Conservation (phyloP, 352 stramenopile genomes). For the Phytopythium sindhum region DNA sequence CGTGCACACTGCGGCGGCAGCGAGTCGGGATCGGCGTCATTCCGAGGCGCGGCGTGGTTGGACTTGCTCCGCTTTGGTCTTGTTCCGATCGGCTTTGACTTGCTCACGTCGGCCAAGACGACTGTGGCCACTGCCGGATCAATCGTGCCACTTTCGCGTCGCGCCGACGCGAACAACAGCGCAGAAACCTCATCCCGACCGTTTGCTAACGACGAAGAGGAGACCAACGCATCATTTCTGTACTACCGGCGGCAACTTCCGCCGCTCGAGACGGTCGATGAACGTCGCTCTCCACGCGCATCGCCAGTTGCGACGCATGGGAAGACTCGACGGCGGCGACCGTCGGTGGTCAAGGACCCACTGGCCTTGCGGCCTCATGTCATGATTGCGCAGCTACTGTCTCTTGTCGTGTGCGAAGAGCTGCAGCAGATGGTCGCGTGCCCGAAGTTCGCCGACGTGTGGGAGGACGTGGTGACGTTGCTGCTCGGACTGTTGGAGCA, state of each 20-base stretch:
- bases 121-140: background rate
- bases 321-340: conserved; percentile 28
- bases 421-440: conserved; percentile 42
- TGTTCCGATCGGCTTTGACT: conserved; percentile 49
- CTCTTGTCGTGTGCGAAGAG: conserved; percentile 58
- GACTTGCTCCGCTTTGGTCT: conserved; percentile 56
- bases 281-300: conserved; percentile 4
- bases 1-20: conserved; percentile 24
- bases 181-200: conserved; percentile 2
- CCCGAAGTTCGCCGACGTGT: conserved; percentile 41
- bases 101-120: conserved; percentile 22
- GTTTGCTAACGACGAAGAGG: conserved; percentile 34
- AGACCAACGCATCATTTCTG: conserved; percentile 38
- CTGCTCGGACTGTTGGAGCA: conserved; percentile 52
- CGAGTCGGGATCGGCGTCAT: conserved; percentile 15
- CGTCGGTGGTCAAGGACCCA: conserved; percentile 61
- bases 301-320: conserved; percentile 5
- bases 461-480: conserved; percentile 51
- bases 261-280: conserved; percentile 1
- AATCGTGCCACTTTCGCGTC: background rate
- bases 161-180: background rate
- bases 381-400: conserved; percentile 57
- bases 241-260: conserved; percentile 58
- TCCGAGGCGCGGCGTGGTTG: conserved; percentile 47
- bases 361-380: conserved; percentile 53